phyloP scores from a whole-genome alignment of 768 basidiomycete species.

The Fomitopsis pulvina region DNA sequence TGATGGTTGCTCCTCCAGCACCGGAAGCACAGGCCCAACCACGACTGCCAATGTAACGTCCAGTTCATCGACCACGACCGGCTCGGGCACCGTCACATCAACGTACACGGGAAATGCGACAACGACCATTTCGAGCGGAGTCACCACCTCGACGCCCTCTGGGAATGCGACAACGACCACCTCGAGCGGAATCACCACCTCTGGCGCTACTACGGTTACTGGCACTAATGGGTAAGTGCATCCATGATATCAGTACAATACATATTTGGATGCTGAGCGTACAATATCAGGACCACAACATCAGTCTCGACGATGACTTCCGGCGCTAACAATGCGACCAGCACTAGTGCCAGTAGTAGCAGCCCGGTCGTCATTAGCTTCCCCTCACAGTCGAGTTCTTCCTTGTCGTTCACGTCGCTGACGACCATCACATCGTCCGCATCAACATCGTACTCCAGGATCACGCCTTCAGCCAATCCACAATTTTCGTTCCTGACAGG shows the following conservation, averaged over 20 bases:
- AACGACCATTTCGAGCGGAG: background rate
- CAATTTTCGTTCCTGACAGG: constrained; percentile 29
- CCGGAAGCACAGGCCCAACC: constrained; percentile 8
- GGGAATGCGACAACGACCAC: constrained; percentile 2
- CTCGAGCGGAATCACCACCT: background rate
- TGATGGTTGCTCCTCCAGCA: constrained; percentile 14
- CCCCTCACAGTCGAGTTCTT: constrained; percentile 14
- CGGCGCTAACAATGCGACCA: background rate
- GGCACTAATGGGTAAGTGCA: background rate
- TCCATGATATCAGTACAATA: background rate
- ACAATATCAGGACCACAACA: background rate
- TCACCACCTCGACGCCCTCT: background rate
- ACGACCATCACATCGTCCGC: constrained; percentile 6
- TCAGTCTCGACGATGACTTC: constrained; percentile 1
- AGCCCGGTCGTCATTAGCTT: constrained; percentile 26
- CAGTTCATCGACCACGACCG: background rate
- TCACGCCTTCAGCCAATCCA: constrained; percentile 23
- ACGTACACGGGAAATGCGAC: background rate
- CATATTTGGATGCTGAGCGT: background rate
- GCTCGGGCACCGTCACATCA: background rate
- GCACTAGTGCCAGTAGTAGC: constrained; percentile 5
- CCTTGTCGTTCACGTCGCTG: constrained; percentile 10
- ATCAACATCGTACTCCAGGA: constrained; percentile 9
- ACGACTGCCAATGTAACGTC: background rate
- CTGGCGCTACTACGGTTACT: background rate